Evolutionary conservation across 1,284 basidiomycete genomes (phyloP), one percentile per base, ranked within the genome.

Genomic region (Bondarzewia mesenterica): DNA sequence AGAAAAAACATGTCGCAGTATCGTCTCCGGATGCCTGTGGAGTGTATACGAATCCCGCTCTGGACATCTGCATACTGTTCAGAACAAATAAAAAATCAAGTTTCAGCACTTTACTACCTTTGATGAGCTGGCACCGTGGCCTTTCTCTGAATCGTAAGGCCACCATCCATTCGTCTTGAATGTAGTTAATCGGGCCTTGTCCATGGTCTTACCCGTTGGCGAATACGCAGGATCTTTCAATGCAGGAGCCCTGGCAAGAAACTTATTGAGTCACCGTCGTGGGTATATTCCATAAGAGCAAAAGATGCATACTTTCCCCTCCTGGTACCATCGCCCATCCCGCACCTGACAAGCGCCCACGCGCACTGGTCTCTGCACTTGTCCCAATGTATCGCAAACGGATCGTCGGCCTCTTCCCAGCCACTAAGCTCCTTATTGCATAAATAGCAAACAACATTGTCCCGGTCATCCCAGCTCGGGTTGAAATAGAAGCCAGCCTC

Each of bases 401-500:
- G 90, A 66, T 93, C 85, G 58, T 93, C 91, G 2, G 78, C 70
- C 38, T 72, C 70, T 46, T 84, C 83, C 90, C 90, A 93, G 14
- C 83, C 86, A 44, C 78, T 77, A 8, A 93, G 72, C 52, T 82
- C 73, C 58, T 90, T 86, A 42, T 71, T 73, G 65, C 90, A 93
- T 46, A 82, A 63, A 60, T 82, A 91, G 62, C 91, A 93, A 5
- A 73, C 73, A 21, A 85, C 85, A 53, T 76, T 81, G 64, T 89
- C 87, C 23, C 68, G 69, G 51, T 82, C 76, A 10, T 78, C 73
- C 52, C 66, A 65, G 55, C 75, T 77, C 0, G 87, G 86, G 48
- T 71, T 71, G 64, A 74, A 89, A 70, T 78, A 91, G 68, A 93
- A 93, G 12, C 90, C 90, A 2, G 90, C 90, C 52, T 84, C 78